Evolutionary conservation across 164 flowering plant genomes (phyloP).

Genomic region (Tinospora cordifolia): DNA sequence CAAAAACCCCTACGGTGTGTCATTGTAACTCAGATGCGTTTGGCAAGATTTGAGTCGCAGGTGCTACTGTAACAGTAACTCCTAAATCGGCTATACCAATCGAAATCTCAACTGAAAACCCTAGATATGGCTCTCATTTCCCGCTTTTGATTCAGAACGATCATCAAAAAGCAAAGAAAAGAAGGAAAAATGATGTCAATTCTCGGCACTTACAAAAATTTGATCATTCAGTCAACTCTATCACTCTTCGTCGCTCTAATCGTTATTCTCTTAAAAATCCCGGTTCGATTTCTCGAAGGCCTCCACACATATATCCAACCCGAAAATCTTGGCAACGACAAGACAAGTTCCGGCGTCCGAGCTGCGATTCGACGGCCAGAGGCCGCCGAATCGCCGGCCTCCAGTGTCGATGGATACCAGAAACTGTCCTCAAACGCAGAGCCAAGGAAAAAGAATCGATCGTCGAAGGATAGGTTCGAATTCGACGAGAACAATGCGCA

Average conservation of each 20-base stretch:
- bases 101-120: background rate
- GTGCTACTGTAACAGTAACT: too few species aligned
- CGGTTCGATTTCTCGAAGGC: conserved; percentile 49
- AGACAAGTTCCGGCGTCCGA: conserved; percentile 27
- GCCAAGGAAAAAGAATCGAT: conserved; percentile 36
- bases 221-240: conserved; percentile 38
- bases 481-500: conserved; percentile 91
- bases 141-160: background rate
- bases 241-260: conserved; percentile 38
- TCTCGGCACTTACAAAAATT: conserved; percentile 26
- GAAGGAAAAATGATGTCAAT: conserved; percentile 3
- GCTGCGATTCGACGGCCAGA: conserved; percentile 74
- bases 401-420: conserved; percentile 24
- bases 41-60: background rate
- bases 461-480: conserved; percentile 56
- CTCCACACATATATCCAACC: conserved; percentile 89
- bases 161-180: background rate
- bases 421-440: conserved; percentile 22
- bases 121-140: conserved; percentile 13
- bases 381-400: conserved; percentile 17
- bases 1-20: background rate
- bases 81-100: too few species aligned
- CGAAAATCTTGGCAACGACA: conserved; percentile 37
- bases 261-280: conserved; percentile 47
- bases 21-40: background rate